Percentiles rank a stretch among this genome's conserved stretches.
These are phyloP conservation scores for Aspergillus sp. DNA, from an alignment of 2,329 filamentous ascomycete genomes.

Conservation along the genomic window DNA sequence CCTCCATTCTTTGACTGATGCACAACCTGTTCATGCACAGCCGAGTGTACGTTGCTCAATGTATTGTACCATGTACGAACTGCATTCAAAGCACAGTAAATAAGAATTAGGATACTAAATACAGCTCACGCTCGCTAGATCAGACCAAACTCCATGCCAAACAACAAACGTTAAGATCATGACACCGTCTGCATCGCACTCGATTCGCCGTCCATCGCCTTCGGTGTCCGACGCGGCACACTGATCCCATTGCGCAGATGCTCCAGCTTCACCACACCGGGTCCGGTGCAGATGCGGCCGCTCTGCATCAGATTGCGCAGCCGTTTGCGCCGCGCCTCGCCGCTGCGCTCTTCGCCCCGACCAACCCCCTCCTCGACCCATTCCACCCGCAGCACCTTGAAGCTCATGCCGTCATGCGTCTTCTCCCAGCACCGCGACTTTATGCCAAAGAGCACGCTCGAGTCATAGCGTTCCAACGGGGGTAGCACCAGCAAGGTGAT, in stretches of 20 bases:
- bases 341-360: constrained; percentile 46
- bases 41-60: too few relatives aligned
- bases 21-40: too few relatives aligned
- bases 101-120: too few relatives aligned
- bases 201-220: constrained; percentile 24
- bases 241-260: constrained; percentile 34
- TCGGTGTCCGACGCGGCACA: constrained; percentile 25
- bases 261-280: constrained; percentile 33
- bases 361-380: constrained; percentile 74
- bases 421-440: constrained; percentile 76
- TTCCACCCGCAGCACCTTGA: constrained; percentile 75
- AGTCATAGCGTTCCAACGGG: constrained; percentile 71
- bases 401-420: constrained; percentile 83
- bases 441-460: constrained; percentile 75
- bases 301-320: constrained; percentile 45
- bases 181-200: constrained; percentile 33
- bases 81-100: too few relatives aligned
- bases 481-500: constrained; percentile 85
- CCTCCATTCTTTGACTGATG: too few relatives aligned
- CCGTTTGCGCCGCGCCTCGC: constrained; percentile 50
- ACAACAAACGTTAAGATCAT: constrained; percentile 11
- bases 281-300: constrained; percentile 43
- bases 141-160: constrained; percentile 4
- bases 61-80: too few relatives aligned
- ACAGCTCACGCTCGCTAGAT: neutral